Percentiles rank a stretch among this genome's conserved stretches.
These are phyloP conservation scores for Eucalyptus paniculata DNA, from an alignment of 345 rosid species.

Conservation along the genomic window DNA sequence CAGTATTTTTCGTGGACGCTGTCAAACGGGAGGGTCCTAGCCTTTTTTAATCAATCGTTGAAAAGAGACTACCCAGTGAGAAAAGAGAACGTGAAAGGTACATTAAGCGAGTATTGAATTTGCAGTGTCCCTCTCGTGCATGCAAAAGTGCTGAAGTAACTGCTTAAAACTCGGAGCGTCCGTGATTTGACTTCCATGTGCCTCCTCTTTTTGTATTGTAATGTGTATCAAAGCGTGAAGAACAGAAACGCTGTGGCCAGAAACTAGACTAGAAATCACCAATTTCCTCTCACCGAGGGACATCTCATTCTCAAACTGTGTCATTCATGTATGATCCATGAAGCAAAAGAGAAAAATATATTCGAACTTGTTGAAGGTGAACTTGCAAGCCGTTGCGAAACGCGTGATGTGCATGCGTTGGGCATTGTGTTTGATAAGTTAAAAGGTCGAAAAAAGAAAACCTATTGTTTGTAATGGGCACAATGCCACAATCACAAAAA, in stretches of 20 bases:
- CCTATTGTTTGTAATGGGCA: background rate
- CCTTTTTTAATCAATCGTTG: background rate
- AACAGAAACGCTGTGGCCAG: background rate
- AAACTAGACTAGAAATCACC: background rate
- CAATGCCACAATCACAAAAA: background rate
- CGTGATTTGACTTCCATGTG: background rate
- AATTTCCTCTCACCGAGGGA: background rate
- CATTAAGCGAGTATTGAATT: background rate
- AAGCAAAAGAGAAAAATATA: background rate
- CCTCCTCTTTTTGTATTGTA: background rate
- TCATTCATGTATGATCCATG: background rate
- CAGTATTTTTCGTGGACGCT: background rate
- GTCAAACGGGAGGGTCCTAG: background rate
- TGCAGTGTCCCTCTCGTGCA: background rate
- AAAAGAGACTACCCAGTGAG: background rate
- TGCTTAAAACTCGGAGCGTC: background rate
- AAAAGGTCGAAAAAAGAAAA: background rate
- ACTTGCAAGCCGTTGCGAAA: background rate
- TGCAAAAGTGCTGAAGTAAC: background rate
- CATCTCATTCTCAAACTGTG: background rate
- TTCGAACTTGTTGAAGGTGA: background rate
- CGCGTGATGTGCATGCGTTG: background rate
- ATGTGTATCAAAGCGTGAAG: background rate
- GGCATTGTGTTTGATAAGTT: background rate
- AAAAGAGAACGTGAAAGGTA: background rate